phyloP scores from a whole-genome alignment of 768 basidiomycete species.

The Pisolithus albus region DNA sequence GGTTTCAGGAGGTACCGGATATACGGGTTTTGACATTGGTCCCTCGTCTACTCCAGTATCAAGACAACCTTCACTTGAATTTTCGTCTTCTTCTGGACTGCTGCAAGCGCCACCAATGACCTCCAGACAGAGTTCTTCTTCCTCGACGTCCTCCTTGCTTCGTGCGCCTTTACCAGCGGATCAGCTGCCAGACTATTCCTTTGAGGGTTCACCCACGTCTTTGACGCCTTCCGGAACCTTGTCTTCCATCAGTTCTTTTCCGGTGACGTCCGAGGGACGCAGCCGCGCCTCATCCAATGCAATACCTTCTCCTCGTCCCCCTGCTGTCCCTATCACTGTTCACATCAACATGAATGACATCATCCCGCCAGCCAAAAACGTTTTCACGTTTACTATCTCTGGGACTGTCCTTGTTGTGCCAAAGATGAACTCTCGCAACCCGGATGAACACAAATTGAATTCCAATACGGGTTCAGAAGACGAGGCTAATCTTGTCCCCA shows the following conservation, averaged over 20 bases:
- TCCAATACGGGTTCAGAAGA: constrained; percentile 12
- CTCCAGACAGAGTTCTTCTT: constrained; percentile 35
- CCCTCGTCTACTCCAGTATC: constrained; percentile 33
- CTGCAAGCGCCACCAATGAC: constrained; percentile 17
- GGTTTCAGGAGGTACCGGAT: constrained; percentile 57
- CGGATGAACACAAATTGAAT: constrained; percentile 15
- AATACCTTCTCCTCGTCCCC: constrained; percentile 30
- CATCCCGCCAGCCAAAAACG: constrained; percentile 53
- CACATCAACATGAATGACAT: constrained; percentile 80
- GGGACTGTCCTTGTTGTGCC: constrained; percentile 60
- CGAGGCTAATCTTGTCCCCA: constrained; percentile 39
- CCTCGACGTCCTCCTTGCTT: constrained; percentile 57
- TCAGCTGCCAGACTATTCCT: constrained; percentile 65
- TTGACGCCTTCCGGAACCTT: constrained; percentile 37
- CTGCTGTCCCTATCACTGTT: constrained; percentile 59
- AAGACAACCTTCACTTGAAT: constrained; percentile 46
- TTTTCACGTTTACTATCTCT: constrained; percentile 58
- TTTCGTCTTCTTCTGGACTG: constrained; percentile 21
- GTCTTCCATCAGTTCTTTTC: constrained; percentile 35
- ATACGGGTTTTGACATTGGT: constrained; percentile 64
- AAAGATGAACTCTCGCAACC: constrained; percentile 25
- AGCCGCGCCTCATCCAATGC: constrained; percentile 35
- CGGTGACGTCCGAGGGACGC: constrained; percentile 25
- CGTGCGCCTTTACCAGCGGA: constrained; percentile 67
- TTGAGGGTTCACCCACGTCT: constrained; percentile 56